phyloP scores from a whole-genome alignment of 768 basidiomycete species.

The Panaeolus cyanescens region DNA sequence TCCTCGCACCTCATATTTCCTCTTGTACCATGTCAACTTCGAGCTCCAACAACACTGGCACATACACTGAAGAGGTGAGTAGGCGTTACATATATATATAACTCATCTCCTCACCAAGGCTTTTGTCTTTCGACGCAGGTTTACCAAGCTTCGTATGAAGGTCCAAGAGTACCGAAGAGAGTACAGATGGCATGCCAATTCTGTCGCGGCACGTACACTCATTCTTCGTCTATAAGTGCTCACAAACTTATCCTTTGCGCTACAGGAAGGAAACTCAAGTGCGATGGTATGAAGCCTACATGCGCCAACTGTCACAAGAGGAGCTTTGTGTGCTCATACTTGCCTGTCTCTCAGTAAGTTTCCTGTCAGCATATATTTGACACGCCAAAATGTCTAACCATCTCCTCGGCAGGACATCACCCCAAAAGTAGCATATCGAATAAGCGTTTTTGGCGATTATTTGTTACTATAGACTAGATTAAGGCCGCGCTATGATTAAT shows the following conservation, averaged over 20 bases:
- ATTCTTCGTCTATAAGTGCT: not conserved
- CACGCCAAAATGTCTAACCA: slow-evolving; percentile 5
- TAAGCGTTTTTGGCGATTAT: not conserved
- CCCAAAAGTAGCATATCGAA: not conserved
- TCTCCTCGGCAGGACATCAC: not conserved
- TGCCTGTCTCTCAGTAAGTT: slow-evolving; percentile 60
- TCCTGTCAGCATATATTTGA: not conserved
- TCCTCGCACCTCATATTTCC: not conserved
- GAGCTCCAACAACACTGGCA: not conserved
- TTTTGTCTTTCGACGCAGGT: not conserved
- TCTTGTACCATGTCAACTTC: not conserved
- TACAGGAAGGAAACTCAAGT: slow-evolving; percentile 71
- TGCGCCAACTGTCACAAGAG: slow-evolving; percentile 70
- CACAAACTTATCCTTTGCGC: not conserved
- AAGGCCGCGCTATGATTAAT: not conserved
- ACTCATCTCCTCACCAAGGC: not conserved
- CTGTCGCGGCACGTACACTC: slow-evolving; percentile 54
- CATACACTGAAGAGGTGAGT: not conserved
- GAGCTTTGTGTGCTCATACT: slow-evolving; percentile 57
- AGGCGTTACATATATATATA: too few species aligned
- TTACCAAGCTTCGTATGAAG: not conserved
- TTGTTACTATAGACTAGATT: not conserved
- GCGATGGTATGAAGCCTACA: slow-evolving; percentile 63
- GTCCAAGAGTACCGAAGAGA: slow-evolving; percentile 32
- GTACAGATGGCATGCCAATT: slow-evolving; percentile 77